Percentiles rank a stretch among this genome's conserved stretches.
phyloP scores from a whole-genome alignment of 139 green algal genomes.

The Tetradesmus obliquus region DNA sequence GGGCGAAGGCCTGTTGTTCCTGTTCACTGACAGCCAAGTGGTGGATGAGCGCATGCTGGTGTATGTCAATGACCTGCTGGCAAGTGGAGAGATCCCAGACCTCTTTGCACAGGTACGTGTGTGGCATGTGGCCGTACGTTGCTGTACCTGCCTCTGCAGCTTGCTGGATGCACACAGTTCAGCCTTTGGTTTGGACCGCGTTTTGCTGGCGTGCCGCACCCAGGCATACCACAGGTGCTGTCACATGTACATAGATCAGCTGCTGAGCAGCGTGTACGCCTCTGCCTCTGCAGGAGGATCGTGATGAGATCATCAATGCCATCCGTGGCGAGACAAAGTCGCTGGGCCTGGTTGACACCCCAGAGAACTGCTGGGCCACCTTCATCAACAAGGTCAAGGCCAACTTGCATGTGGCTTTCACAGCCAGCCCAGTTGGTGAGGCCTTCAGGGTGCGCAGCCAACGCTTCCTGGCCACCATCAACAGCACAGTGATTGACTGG shows the following conservation, averaged over 20 bases:
- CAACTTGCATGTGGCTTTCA: constrained; percentile 93
- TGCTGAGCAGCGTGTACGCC: background rate
- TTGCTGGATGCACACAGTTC: background rate
- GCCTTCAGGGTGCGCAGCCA: constrained; percentile 87
- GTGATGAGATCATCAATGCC: constrained; percentile 90
- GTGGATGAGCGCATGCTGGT: constrained; percentile 92
- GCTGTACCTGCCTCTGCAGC: background rate
- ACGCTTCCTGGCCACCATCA: constrained; percentile 92
- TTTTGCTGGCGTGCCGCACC: no score
- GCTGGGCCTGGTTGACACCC: constrained; percentile 81
- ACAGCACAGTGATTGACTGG: constrained; percentile 92
- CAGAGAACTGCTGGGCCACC: constrained; percentile 86
- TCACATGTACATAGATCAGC: background rate
- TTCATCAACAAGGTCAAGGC: constrained; percentile 84
- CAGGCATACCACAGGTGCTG: background rate
- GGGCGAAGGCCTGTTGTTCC: constrained; percentile 88
- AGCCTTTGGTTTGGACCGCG: no score
- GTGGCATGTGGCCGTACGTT: background rate
- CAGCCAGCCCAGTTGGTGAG: constrained; percentile 87
- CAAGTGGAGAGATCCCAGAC: constrained; percentile 88
- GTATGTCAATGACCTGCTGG: constrained; percentile 91
- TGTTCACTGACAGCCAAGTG: constrained; percentile 81
- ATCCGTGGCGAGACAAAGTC: constrained; percentile 87
- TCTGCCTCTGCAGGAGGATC: constrained; percentile 73
- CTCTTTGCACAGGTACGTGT: constrained; percentile 73